Evolutionary conservation across 2,329 filamentous ascomycete species (phyloP).

Genomic region (Penicillium psychrosexuale): DNA sequence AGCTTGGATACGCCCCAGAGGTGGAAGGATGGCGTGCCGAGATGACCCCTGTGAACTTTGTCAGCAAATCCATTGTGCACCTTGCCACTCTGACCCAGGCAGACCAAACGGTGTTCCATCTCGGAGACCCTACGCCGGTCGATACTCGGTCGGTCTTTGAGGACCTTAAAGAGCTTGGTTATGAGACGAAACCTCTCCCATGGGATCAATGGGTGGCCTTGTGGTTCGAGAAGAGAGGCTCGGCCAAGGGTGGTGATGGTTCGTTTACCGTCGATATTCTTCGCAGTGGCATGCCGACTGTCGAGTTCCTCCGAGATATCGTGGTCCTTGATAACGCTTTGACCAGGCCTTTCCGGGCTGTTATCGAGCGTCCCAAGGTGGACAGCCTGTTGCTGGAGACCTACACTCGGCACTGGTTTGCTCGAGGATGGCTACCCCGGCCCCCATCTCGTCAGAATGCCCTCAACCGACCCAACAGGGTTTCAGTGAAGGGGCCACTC

Average conservation of each 20-base stretch:
- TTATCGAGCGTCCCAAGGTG: slow-evolving; percentile 64
- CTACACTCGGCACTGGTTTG: slow-evolving; percentile 77
- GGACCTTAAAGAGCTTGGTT: slow-evolving; percentile 64
- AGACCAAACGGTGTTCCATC: slow-evolving; percentile 66
- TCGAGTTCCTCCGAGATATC: slow-evolving; percentile 67
- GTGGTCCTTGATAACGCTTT: slow-evolving; percentile 70
- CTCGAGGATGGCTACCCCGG: slow-evolving; percentile 69
- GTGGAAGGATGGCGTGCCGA: slow-evolving; percentile 74
- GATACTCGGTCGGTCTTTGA: slow-evolving; percentile 65
- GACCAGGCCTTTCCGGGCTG: slow-evolving; percentile 59
- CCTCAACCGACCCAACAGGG: slow-evolving; percentile 44
- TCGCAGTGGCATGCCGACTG: slow-evolving; percentile 73
- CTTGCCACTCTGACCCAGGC: slow-evolving; percentile 62
- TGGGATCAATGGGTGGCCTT: slow-evolving; percentile 73
- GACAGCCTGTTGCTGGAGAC: slow-evolving; percentile 69
- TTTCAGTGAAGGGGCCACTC: slow-evolving; percentile 56
- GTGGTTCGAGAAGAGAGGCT: slow-evolving; percentile 69
- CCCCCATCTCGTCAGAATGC: slow-evolving; percentile 55
- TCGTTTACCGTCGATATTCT: slow-evolving; percentile 77
- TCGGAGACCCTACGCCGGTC: slow-evolving; percentile 70
- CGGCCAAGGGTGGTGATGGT: slow-evolving; percentile 63
- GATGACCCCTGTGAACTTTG: slow-evolving; percentile 82
- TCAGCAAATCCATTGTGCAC: slow-evolving; percentile 69
- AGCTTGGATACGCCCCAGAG: slow-evolving; percentile 66
- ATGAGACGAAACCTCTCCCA: slow-evolving; percentile 61